A percentile compares a stretch with the other conserved stretches of the same genome.
Conservation (phyloP, 176 grass and related monocot species). For the Triticum dicoccoides region DNA sequence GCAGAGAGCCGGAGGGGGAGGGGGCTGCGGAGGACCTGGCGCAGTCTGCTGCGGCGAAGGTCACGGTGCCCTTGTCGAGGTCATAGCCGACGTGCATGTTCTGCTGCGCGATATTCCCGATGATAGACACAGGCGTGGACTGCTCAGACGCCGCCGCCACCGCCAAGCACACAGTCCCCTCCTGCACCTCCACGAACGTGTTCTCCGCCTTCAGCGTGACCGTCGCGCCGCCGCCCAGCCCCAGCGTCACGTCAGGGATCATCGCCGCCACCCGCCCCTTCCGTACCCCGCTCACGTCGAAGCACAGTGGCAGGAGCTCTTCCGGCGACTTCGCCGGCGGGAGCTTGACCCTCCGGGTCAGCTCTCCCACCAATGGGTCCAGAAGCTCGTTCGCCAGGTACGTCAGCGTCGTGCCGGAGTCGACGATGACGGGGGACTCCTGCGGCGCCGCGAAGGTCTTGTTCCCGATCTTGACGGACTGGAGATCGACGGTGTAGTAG, state of each 20-base stretch:
- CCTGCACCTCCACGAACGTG: slow-evolving; percentile 21
- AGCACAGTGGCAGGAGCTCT: slow-evolving; percentile 45
- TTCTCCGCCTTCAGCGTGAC: slow-evolving; percentile 43
- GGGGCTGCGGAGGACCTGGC: background rate
- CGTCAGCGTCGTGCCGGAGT: slow-evolving; percentile 68
- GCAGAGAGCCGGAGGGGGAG: too few relatives aligned
- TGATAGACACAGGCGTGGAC: slow-evolving; percentile 22
- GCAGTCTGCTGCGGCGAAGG: slow-evolving; percentile 53
- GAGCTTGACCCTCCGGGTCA: slow-evolving; percentile 26
- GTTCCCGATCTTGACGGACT: slow-evolving; percentile 39
- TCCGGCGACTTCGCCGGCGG: slow-evolving; percentile 25
- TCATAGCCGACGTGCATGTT: slow-evolving; percentile 63
- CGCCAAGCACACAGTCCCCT: slow-evolving; percentile 38
- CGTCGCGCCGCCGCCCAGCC: slow-evolving; percentile 34
- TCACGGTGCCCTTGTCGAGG: slow-evolving; percentile 45
- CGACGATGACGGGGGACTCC: slow-evolving; percentile 37
- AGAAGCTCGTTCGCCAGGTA: slow-evolving; percentile 17
- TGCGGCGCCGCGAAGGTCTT: background rate
- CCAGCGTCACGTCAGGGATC: slow-evolving; percentile 50
- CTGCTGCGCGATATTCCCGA: slow-evolving; percentile 64
- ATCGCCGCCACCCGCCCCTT: too few relatives aligned
- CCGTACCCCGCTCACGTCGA: background rate
- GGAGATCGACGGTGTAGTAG: slow-evolving; percentile 49
- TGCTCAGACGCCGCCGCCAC: background rate
- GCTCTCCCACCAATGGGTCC: slow-evolving; percentile 16